Percentiles rank a stretch among this genome's conserved stretches.
Evolutionary conservation across 164 flowering plant genomes (phyloP).

Genomic region (Cinnamomum chago): DNA sequence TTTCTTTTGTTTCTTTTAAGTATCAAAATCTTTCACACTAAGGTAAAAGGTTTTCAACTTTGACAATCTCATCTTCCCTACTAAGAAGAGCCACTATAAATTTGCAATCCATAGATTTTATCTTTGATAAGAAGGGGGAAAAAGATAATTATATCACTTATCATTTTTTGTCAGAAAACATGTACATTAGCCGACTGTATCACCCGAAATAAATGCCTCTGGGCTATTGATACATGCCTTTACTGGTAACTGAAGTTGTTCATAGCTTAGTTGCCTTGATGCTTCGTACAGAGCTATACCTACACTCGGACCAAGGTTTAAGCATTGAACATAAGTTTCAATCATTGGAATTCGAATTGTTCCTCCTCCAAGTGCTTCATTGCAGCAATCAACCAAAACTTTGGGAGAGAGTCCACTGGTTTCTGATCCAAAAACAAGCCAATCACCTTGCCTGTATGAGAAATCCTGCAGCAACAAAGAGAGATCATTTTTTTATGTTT

Average conservation of each 20-base stretch:
- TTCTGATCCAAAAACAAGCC: conserved; percentile 94
- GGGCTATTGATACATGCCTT: conserved; percentile 30
- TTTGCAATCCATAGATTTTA: too few species aligned
- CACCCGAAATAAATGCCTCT: conserved; percentile 42
- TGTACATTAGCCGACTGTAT: conserved; percentile 51
- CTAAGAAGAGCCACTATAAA: too few species aligned
- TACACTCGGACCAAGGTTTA: conserved; percentile 87
- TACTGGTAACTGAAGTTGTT: conserved; percentile 42
- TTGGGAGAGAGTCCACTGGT: conserved; percentile 73
- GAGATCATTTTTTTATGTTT: background rate
- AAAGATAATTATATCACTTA: too few species aligned
- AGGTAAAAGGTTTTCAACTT: too few species aligned
- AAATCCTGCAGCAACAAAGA: conserved; percentile 56
- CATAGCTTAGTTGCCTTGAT: too few species aligned
- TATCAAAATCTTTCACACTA: too few species aligned
- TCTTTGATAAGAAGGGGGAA: too few species aligned
- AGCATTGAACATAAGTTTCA: conserved; percentile 91
- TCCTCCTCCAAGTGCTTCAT: conserved; percentile 56
- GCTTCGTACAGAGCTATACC: too few species aligned
- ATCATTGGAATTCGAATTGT: conserved; percentile 83
- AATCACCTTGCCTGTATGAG: conserved; percentile 75
- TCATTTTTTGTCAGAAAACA: too few species aligned
- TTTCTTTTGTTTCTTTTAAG: too few species aligned
- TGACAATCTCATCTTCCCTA: too few species aligned
- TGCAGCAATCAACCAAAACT: conserved; percentile 60